Evolutionary conservation across 805 yeast genomes (phyloP), one percentile per base, ranked within the genome.

Genomic region (Wickerhamiella alocasiicola): DNA sequence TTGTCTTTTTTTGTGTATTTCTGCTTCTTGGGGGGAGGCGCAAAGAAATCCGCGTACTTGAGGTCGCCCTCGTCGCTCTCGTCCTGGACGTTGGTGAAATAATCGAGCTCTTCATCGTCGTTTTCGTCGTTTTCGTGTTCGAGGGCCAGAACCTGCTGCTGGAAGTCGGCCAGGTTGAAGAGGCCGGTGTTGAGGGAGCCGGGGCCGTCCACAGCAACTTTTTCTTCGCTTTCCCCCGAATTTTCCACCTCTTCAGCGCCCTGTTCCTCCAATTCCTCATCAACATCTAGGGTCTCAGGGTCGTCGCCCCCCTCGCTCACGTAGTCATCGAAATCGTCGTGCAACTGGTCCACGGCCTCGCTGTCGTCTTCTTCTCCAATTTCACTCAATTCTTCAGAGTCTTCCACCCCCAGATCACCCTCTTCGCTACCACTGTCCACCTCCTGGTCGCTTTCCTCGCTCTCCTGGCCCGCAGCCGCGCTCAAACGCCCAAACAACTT

Each of bases 111-210:
- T 25, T 67, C 74, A 19, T 61, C 67, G 12, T 66, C 65, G 27
- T 67, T 70, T 33, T 67, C 68, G 24, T 57, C 65, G 17, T 56
- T 58, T 12, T 60, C 62, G 11, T 66, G 57, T 46, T 80, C 88
- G 50, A 74, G 68, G 3, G 71, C 80, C 31, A 81, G 54, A n/a
- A 76, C 74, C 55, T 77, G 84, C 53, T 70, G 72, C 60, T 80
- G 82, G 64, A 81, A 88, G 41, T 80, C 81, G 49, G 84, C 94
- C 31, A 88, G 73, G 45, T 82, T 76, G 55, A 88, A 88, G 50
- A 85, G 78, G 5, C 76, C 82, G 52, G 83, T 94, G 55, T 87
- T 81, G 23, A 87, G 66, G 1, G 85, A 31, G 6, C 33, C 45
- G 13, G 51, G 56, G 12, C 50, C 53, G 3, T 44, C 54, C 17